A percentile compares a stretch with the other conserved stretches of the same genome.
Conservation (phyloP, 75 land plant species). For the Pinus tabuliformis region DNA sequence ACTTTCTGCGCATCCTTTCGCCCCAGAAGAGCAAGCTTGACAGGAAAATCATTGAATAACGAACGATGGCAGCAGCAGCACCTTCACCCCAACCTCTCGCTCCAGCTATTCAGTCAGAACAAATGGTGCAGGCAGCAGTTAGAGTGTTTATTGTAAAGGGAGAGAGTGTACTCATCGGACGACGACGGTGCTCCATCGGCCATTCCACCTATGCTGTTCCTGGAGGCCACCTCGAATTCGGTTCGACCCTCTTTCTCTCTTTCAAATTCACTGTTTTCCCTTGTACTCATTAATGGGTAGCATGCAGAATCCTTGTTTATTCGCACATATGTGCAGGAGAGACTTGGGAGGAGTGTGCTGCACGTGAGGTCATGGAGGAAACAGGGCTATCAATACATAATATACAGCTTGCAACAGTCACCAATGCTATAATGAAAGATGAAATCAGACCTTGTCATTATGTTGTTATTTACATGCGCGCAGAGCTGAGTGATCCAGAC, state of each 20-base stretch:
- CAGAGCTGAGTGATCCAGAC: conserved; percentile 28
- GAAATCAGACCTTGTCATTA: conserved; percentile 53
- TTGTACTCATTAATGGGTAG: neutral
- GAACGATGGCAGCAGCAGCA: no score
- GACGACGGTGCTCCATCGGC: conserved; percentile 58
- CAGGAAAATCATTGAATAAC: no score
- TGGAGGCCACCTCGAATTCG: conserved; percentile 90
- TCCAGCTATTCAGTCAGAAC: no score
- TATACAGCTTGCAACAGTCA: conserved; percentile 47
- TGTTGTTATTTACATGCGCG: conserved; percentile 55
- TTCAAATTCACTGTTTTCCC: neutral
- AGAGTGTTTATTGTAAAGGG: conserved; percentile 53
- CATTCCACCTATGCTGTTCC: conserved; percentile 68
- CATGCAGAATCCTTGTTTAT: neutral
- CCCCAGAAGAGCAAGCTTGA: no score
- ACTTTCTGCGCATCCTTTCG: no score
- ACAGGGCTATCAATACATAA: conserved; percentile 67
- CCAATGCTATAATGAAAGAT: conserved; percentile 51
- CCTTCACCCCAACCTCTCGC: no score
- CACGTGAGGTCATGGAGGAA: conserved; percentile 79
- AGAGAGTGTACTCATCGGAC: conserved; percentile 50
- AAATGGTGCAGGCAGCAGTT: conserved; percentile 39
- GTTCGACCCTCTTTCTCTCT: conserved; percentile 21
- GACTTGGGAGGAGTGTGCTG: conserved; percentile 82
- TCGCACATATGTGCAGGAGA: conserved; percentile 50